Evolutionary conservation across 768 basidiomycete genomes (phyloP).

Genomic region (Piloderma croceum): DNA sequence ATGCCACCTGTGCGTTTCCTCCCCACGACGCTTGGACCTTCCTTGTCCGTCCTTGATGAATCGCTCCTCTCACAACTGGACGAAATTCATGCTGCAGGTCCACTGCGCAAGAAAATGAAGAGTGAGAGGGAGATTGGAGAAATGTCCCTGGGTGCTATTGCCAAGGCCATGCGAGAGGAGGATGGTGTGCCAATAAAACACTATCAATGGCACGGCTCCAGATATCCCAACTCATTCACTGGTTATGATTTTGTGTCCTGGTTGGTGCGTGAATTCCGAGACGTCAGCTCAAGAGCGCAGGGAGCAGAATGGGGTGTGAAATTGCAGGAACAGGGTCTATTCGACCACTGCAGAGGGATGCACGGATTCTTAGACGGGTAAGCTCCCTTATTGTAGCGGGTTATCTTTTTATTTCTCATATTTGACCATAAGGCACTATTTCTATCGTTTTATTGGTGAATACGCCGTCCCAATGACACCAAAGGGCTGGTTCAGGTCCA

Average conservation of each 20-base stretch:
- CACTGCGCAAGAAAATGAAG: conserved; percentile 74
- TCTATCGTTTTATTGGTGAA: conserved; percentile 77
- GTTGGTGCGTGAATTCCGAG: conserved; percentile 87
- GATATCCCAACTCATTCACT: conserved; percentile 79
- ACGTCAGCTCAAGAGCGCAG: conserved; percentile 78
- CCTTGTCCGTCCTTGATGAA: conserved; percentile 73
- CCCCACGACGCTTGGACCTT: conserved; percentile 80
- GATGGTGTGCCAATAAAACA: conserved; percentile 81
- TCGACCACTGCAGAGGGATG: conserved; percentile 73
- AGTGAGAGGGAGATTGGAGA: conserved; percentile 70
- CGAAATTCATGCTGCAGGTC: conserved; percentile 68
- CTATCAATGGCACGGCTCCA: conserved; percentile 72
- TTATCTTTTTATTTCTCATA: conserved; percentile 3
- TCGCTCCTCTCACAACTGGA: conserved; percentile 75
- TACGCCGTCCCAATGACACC: conserved; percentile 68
- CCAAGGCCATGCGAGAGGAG: conserved; percentile 81
- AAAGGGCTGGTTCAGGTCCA: conserved; percentile 62
- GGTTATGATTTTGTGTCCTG: conserved; percentile 88
- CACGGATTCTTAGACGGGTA: conserved; percentile 89
- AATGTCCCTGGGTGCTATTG: conserved; percentile 57
- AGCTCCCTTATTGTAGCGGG: conserved; percentile 18
- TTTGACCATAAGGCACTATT: conserved; percentile 62
- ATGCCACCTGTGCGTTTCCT: conserved; percentile 68
- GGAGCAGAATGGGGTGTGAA: conserved; percentile 74
- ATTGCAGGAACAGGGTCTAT: conserved; percentile 74